Evolutionary conservation across 2,329 filamentous ascomycete genomes (phyloP).

Genomic region (Pestalotiopsis fici): DNA sequence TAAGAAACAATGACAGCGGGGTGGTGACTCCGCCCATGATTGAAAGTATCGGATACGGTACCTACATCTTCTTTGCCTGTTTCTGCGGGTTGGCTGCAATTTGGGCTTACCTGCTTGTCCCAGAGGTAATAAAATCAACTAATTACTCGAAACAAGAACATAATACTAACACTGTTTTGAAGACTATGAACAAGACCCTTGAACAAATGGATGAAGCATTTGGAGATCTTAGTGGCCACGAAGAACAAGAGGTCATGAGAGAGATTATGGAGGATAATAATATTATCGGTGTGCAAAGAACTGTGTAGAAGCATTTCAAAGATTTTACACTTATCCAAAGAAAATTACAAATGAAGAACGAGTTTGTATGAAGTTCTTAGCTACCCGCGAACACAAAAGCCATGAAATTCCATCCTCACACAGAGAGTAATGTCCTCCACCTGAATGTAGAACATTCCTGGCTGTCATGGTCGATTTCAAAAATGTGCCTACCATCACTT

Average conservation of each 20-base stretch:
- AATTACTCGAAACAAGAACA: not conserved
- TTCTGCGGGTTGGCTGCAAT: conserved; percentile 50
- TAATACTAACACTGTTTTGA: not conserved
- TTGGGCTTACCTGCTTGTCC: conserved; percentile 50
- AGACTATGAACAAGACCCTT: conserved; percentile 44
- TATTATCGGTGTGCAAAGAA: not conserved
- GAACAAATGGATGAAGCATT: conserved; percentile 46
- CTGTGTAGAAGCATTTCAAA: not conserved
- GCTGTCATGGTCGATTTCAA: not conserved
- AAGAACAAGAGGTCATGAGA: conserved; percentile 7
- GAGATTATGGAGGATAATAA: not conserved
- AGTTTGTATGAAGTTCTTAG: not conserved
- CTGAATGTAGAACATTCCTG: too few species aligned
- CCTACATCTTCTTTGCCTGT: conserved; percentile 56
- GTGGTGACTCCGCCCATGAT: conserved; percentile 56
- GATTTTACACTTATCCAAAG: not conserved
- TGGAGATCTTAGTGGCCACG: conserved; percentile 16
- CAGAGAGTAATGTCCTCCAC: too few species aligned
- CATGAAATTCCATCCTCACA: too few species aligned
- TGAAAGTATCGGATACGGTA: conserved; percentile 46
- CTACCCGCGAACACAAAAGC: too few species aligned
- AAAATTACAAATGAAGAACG: too few species aligned
- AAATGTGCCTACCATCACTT: too few species aligned
- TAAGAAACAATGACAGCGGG: conserved; percentile 29
- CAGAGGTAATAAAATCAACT: conserved; percentile 30